These are phyloP conservation scores for Populus nigra DNA, from an alignment of 345 rosid genomes.

Conservation along the genomic window DNA sequence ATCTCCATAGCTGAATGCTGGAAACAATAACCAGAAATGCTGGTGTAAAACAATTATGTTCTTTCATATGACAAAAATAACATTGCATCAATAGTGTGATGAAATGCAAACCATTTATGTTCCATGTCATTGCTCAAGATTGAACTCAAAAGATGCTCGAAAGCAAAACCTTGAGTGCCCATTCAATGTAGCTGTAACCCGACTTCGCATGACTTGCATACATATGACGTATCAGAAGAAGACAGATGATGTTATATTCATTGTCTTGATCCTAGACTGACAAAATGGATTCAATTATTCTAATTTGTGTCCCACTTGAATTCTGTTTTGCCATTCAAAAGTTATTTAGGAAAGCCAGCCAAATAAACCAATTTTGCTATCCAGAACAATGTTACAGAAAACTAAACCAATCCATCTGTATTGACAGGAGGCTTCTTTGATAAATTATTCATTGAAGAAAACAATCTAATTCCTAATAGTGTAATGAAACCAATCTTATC, in stretches of 20 bases:
- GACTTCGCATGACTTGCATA: not conserved
- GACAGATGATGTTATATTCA: not conserved
- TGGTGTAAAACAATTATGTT: not conserved
- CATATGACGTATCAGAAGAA: not conserved
- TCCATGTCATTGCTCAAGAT: not conserved
- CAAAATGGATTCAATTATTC: not conserved
- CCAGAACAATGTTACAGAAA: not conserved
- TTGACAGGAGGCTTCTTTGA: not conserved
- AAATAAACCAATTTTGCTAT: not conserved
- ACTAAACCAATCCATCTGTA: not conserved
- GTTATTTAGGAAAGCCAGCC: not conserved
- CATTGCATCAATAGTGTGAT: not conserved
- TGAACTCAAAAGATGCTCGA: not conserved
- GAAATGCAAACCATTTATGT: not conserved
- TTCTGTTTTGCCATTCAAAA: not conserved
- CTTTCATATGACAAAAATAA: not conserved
- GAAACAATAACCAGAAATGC: constrained; percentile 4
- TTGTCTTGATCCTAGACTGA: not conserved
- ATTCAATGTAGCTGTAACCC: not conserved
- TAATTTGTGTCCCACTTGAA: not conserved
- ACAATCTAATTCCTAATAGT: no score
- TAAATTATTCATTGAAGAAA: not conserved
- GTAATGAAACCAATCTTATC: not conserved
- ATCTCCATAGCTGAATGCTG: constrained; percentile 60
- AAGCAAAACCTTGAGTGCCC: not conserved